phyloP scores from a whole-genome alignment of 306 rosid genomes.

The Rosa lucieae region DNA sequence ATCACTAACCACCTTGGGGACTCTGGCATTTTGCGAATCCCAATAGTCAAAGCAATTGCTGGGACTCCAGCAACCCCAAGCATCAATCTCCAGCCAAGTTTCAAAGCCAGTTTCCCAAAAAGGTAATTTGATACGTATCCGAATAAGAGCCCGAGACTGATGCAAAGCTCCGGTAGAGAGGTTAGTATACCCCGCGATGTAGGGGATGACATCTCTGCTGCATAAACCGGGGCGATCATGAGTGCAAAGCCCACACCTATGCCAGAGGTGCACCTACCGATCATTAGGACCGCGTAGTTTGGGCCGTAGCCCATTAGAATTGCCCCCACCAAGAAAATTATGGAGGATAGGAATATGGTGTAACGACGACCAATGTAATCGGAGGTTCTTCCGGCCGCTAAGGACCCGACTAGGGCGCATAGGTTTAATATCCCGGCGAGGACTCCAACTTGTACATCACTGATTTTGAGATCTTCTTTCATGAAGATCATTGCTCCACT shows the following conservation, averaged over 20 bases:
- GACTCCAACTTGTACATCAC: slow-evolving; percentile 60
- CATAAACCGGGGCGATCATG: slow-evolving; percentile 77
- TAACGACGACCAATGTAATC: slow-evolving; percentile 85
- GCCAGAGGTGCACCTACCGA: slow-evolving; percentile 74
- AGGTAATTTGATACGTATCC: slow-evolving; percentile 70
- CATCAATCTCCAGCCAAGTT: slow-evolving; percentile 87
- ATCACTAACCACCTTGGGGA: slow-evolving; percentile 88
- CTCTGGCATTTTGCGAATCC: slow-evolving; percentile 67
- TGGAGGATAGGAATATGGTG: slow-evolving; percentile 54
- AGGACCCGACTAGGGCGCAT: slow-evolving; percentile 66
- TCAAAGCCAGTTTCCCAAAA: slow-evolving; percentile 46
- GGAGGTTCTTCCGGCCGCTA: slow-evolving; percentile 66
- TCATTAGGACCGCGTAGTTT: slow-evolving; percentile 50
- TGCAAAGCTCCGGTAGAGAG: slow-evolving; percentile 70
- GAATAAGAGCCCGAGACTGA: slow-evolving; percentile 67
- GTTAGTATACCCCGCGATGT: slow-evolving; percentile 54
- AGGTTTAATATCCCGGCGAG: slow-evolving; percentile 77
- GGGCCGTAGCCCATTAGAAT: slow-evolving; percentile 83
- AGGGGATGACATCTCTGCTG: slow-evolving; percentile 84
- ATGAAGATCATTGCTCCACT: slow-evolving; percentile 91
- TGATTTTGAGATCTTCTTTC: slow-evolving; percentile 70
- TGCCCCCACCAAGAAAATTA: slow-evolving; percentile 64
- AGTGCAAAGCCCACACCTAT: slow-evolving; percentile 85
- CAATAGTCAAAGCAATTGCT: slow-evolving; percentile 47
- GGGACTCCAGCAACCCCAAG: slow-evolving; percentile 76